A percentile compares a stretch with the other conserved stretches of the same genome.
phyloP scores from a whole-genome alignment of 257 asterid species.

The Osmanthus fragrans region DNA sequence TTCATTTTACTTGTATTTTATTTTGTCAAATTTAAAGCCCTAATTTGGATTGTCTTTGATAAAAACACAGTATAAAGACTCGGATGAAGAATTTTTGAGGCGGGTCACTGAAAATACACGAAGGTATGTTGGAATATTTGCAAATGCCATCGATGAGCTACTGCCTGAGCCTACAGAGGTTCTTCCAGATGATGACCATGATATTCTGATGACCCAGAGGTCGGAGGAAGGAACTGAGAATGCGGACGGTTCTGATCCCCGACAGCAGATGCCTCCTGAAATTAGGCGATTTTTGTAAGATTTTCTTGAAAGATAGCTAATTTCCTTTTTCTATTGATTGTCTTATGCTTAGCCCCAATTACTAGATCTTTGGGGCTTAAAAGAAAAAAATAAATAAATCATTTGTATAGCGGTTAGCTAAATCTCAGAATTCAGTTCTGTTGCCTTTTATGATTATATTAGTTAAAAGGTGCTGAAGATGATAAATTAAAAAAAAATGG shows the following conservation, averaged over 20 bases:
- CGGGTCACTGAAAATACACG: slow-evolving; percentile 79
- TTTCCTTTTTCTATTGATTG: slow-evolving; percentile 5
- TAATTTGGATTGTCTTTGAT: background rate
- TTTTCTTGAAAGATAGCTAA: background rate
- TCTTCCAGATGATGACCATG: slow-evolving; percentile 81
- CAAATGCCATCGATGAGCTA: slow-evolving; percentile 86
- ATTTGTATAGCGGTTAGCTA: background rate
- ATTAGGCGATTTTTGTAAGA: slow-evolving; percentile 85
- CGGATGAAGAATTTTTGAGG: slow-evolving; percentile 81
- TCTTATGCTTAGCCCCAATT: background rate
- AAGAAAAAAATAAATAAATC: background rate
- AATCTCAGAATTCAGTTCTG: background rate
- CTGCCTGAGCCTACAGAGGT: slow-evolving; percentile 93
- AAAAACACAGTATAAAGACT: slow-evolving; percentile 60
- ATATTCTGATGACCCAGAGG: slow-evolving; percentile 85
- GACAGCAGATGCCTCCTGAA: slow-evolving; percentile 83
- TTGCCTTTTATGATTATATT: background rate
- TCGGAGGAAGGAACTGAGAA: slow-evolving; percentile 64
- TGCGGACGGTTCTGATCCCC: slow-evolving; percentile 67
- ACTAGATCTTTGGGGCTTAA: background rate
- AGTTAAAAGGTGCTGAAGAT: background rate
- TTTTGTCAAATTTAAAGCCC: background rate
- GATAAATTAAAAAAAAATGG: background rate
- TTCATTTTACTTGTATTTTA: background rate
- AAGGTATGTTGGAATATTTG: slow-evolving; percentile 73